Base-by-base conservation (phyloP, 2,329 filamentous ascomycete genomes). In the Fusarium guadeloupense region DNA sequence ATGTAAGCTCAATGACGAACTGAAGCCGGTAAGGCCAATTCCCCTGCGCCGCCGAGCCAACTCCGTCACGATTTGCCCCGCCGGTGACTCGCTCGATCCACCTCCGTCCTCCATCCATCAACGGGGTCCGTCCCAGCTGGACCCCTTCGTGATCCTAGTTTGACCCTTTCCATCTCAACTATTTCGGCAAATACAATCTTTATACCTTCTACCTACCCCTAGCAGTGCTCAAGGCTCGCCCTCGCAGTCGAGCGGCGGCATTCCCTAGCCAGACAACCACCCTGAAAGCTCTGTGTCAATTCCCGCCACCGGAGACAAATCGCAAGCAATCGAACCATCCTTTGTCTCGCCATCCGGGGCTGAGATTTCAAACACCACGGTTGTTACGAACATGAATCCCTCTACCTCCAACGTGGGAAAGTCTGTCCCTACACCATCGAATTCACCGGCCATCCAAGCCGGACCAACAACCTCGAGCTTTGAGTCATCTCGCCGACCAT, bases 401-500 rank as follows among this genome's bases (percentile, higher is more conserved):
- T 71, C 70, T 44, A 73, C 69, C 52, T 58, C 71, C 23, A 70
- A 51, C 59, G 50, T 70, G 75, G 83, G 81, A 75, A 86, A 86
- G 77, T 80, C 82, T 74, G 79, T 82, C 63, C 76, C 82, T 44
- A 64, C 77, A 48, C 69, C 79, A 35, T 70, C 77, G 34, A 78
- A 76, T 62, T 73, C 76, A 12, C 71, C 78, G 23, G 71, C 77
- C 14, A 70, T 75, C 5, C 77, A 80, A 62, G 69, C 78, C 33
- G 72, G 79, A 25, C 75, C 77, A n/a, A 67, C 79, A 30, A 75
- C 78, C 6, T 72, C 80, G 50, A 79, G 71, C 72, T 82, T 84
- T 72, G 84, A 85, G 51, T 77, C 78, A 16, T 77, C 74, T 57
- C 82, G 83, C 23, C 82, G 83, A 39, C 76, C 79, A 20, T 74